phyloP scores from a whole-genome alignment of 768 basidiomycete species.

The Pisolithus tinctorius region DNA sequence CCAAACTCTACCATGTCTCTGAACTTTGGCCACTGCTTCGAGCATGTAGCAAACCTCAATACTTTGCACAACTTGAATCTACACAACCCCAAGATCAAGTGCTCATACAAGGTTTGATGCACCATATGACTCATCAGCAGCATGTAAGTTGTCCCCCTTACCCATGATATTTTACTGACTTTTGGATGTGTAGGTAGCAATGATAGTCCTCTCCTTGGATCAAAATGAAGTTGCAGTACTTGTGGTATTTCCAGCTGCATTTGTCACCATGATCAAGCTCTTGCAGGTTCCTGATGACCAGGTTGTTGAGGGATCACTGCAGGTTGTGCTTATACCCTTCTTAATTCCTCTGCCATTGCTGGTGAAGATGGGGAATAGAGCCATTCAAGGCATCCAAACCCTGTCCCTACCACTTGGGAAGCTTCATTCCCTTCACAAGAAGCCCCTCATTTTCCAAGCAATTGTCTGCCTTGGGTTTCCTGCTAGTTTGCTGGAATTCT shows the following conservation, averaged over 20 bases:
- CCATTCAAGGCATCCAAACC: slow-evolving; percentile 6
- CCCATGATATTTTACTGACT: slow-evolving; percentile 2
- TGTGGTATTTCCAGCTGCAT: slow-evolving; percentile 44
- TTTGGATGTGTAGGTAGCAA: slow-evolving; percentile 35
- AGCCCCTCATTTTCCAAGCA: slow-evolving; percentile 18
- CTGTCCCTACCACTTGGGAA: not conserved
- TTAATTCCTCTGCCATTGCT: slow-evolving; percentile 11
- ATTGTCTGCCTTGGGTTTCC: slow-evolving; percentile 41
- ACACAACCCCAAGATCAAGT: slow-evolving; percentile 33
- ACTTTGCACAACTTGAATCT: slow-evolving; percentile 46
- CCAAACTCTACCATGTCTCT: slow-evolving; percentile 40
- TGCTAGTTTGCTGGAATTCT: slow-evolving; percentile 37
- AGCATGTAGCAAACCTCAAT: slow-evolving; percentile 44
- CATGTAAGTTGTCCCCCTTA: slow-evolving; percentile 34
- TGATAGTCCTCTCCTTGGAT: slow-evolving; percentile 43
- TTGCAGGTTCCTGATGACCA: slow-evolving; percentile 36
- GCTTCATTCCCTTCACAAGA: slow-evolving; percentile 2
- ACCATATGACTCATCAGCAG: slow-evolving; percentile 40
- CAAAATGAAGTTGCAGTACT: slow-evolving; percentile 43
- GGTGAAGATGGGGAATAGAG: slow-evolving; percentile 10
- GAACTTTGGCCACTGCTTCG: slow-evolving; percentile 43
- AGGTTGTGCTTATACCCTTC: slow-evolving; percentile 23
- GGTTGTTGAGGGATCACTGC: slow-evolving; percentile 9
- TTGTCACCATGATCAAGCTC: slow-evolving; percentile 27
- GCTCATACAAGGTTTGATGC: slow-evolving; percentile 34